Evolutionary conservation across 805 yeast species (phyloP).

Genomic region (Yamadazyma laniorum): DNA sequence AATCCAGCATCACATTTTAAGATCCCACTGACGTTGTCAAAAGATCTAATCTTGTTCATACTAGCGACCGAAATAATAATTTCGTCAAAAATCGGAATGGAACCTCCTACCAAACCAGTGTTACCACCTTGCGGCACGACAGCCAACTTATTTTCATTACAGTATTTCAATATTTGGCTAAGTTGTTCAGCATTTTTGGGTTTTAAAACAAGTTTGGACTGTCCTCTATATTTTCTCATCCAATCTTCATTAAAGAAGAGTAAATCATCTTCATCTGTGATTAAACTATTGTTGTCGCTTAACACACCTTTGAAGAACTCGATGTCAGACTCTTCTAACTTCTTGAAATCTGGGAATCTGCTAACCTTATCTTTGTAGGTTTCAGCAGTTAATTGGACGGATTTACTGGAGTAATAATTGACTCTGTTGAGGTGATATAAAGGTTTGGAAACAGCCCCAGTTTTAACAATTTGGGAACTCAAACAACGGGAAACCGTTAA

Average conservation of each 20-base stretch:
- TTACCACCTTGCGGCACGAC: constrained; percentile 97
- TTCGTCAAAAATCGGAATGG: constrained; percentile 90
- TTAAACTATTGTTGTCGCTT: constrained; percentile 44
- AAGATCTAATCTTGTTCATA: constrained; percentile 76
- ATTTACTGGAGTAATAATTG: constrained; percentile 10
- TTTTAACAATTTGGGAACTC: not conserved
- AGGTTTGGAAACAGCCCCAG: not conserved
- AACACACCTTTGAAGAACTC: constrained; percentile 59
- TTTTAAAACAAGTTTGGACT: constrained; percentile 72
- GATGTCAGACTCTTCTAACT: constrained; percentile 56
- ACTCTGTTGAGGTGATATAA: not conserved
- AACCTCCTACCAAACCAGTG: constrained; percentile 94
- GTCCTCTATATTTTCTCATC: constrained; percentile 94
- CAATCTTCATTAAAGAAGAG: constrained; percentile 81
- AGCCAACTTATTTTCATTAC: constrained; percentile 74
- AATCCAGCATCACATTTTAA: constrained; percentile 89
- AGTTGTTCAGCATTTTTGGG: constrained; percentile 82
- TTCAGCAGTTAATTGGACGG: constrained; percentile 63
- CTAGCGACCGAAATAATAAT: constrained; percentile 67
- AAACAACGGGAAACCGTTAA: not conserved
- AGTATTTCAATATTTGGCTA: constrained; percentile 70
- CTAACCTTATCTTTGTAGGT: constrained; percentile 58
- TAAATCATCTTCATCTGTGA: constrained; percentile 63
- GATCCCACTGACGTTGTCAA: constrained; percentile 81
- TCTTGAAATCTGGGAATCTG: constrained; percentile 51